phyloP scores from a whole-genome alignment of 2,329 filamentous ascomycete genomes.

The Pseudopithomyces chartarum region DNA sequence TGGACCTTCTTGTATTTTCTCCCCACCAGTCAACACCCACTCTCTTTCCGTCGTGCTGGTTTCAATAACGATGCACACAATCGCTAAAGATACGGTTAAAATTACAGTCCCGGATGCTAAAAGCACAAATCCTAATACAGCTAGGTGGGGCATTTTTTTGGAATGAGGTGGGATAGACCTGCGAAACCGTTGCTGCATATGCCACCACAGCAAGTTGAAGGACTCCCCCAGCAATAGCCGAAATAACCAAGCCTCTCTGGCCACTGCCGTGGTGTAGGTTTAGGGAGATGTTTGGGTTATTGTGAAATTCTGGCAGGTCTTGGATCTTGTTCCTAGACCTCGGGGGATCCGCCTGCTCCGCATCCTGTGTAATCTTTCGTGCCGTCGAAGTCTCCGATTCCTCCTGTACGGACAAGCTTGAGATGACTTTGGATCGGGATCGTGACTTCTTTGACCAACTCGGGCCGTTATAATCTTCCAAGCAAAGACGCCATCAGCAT shows the following conservation, averaged over 20 bases:
- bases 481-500: neutral
- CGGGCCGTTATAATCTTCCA: neutral
- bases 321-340: too few relatives aligned
- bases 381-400: too few relatives aligned
- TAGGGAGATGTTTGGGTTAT: neutral
- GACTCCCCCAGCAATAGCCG: neutral
- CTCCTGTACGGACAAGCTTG: neutral
- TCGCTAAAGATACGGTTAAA: neutral
- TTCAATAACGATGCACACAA: slow-evolving; percentile 3
- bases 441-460: neutral
- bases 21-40: neutral
- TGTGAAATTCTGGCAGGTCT: neutral
- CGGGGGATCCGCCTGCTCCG: too few relatives aligned
- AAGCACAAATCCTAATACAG: neutral
- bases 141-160: neutral
- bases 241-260: neutral
- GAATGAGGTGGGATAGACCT: neutral
- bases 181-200: neutral
- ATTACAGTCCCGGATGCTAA: neutral
- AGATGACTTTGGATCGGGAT: neutral
- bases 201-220: neutral
- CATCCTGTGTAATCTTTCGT: too few relatives aligned
- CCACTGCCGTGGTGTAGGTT: neutral
- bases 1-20: neutral
- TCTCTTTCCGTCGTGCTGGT: slow-evolving; percentile 2